phyloP scores from a whole-genome alignment of 129 eudicot genomes.

The Escallonia rubra region DNA sequence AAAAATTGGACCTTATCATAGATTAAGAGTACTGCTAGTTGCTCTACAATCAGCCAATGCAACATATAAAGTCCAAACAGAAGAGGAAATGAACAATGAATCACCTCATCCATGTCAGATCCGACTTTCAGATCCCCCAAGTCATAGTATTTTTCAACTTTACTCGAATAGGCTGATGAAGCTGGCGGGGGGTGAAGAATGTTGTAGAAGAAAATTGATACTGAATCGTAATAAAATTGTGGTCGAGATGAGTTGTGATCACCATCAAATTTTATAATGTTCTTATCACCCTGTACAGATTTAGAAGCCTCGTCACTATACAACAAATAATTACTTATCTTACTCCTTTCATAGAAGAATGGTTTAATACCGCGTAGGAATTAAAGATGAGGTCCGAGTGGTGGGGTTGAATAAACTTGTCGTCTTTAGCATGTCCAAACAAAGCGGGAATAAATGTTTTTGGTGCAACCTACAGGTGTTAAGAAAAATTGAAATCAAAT shows the following conservation, averaged over 20 bases:
- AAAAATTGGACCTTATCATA: neutral
- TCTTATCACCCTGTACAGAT: slow-evolving; percentile 78
- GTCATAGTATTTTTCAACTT: slow-evolving; percentile 57
- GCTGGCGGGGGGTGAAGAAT: slow-evolving; percentile 77
- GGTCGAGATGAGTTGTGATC: slow-evolving; percentile 96
- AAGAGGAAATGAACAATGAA: slow-evolving; percentile 18
- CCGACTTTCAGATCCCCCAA: slow-evolving; percentile 63
- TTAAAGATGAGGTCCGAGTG: slow-evolving; percentile 79
- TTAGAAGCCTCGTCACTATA: slow-evolving; percentile 13
- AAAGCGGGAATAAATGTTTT: slow-evolving; percentile 89
- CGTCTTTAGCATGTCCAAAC: slow-evolving; percentile 96
- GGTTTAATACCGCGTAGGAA: slow-evolving; percentile 59
- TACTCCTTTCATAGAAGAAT: neutral
- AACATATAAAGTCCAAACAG: neutral
- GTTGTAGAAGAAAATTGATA: slow-evolving; percentile 81
- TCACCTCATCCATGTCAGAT: slow-evolving; percentile 75
- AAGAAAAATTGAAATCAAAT: slow-evolving; percentile 7
- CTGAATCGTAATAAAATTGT: slow-evolving; percentile 83
- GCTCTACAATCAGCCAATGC: neutral
- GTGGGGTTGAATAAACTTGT: slow-evolving; percentile 79
- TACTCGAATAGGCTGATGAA: slow-evolving; percentile 46
- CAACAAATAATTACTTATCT: too few species aligned
- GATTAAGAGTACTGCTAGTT: neutral
- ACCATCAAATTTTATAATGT: slow-evolving; percentile 83
- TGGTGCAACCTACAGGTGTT: slow-evolving; percentile 65